A percentile compares a stretch with the other conserved stretches of the same genome.
phyloP scores from a whole-genome alignment of 1,284 basidiomycete genomes.

The Clitocybe nebularis region DNA sequence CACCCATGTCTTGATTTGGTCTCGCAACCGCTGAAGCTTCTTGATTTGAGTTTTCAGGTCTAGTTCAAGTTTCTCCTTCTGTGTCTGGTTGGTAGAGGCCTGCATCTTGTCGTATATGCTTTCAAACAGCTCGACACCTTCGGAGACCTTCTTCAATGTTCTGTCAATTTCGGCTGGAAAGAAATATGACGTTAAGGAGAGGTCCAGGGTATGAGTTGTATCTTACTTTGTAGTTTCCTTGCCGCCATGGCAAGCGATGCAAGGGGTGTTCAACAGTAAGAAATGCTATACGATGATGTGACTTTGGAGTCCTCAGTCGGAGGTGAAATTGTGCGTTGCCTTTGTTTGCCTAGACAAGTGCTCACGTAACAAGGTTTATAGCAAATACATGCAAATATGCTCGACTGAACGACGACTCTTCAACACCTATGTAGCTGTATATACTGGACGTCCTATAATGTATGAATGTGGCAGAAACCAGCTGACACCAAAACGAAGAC shows the following conservation, averaged over 20 bases:
- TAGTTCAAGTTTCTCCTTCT: slow-evolving; percentile 95
- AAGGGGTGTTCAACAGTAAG: slow-evolving; percentile 11
- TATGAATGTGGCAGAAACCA: too few relatives aligned
- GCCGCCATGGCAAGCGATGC: slow-evolving; percentile 62
- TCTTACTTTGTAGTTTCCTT: slow-evolving; percentile 75
- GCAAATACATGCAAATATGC: too few relatives aligned
- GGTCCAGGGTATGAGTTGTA: neutral
- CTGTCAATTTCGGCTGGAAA: slow-evolving; percentile 88
- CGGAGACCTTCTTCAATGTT: slow-evolving; percentile 90
- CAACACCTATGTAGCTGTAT: too few relatives aligned
- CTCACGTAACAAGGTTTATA: too few relatives aligned
- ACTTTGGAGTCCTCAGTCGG: too few relatives aligned
- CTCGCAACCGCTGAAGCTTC: slow-evolving; percentile 95
- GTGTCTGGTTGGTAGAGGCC: slow-evolving; percentile 87
- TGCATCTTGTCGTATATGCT: slow-evolving; percentile 97
- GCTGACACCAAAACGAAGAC: too few relatives aligned
- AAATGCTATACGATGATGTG: neutral
- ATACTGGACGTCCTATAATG: too few relatives aligned
- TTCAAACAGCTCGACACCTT: slow-evolving; percentile 94
- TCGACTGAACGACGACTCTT: too few relatives aligned
- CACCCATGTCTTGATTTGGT: slow-evolving; percentile 99
- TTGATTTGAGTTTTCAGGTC: slow-evolving; percentile 98
- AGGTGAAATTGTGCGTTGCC: too few relatives aligned
- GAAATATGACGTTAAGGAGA: slow-evolving; percentile 7
- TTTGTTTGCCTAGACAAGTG: too few relatives aligned